Base-by-base conservation (phyloP, 495 filamentous ascomycete genomes). In the Aspergillus haitiensis region DNA sequence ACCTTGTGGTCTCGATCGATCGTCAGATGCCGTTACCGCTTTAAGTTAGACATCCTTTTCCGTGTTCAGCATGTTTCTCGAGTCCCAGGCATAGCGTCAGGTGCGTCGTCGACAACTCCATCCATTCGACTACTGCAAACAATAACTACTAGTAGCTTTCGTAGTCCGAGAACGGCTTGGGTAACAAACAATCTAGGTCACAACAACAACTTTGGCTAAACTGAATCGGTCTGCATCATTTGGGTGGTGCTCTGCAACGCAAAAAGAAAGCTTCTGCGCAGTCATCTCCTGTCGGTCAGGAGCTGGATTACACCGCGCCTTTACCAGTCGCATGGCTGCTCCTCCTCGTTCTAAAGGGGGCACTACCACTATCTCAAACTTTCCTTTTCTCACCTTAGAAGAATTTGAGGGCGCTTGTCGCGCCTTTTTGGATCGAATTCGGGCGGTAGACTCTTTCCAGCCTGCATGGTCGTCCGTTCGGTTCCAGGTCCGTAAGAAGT, bases 321-420 rank as follows among this genome's bases (percentile, higher is more conserved):
- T 65, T 63, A 54, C 67, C 55, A 58, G 62, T 71, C 65, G 55
- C 61, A 59, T 68, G 64, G 62, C 60, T n/a, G 32, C 52, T 48
- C 13, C 39, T 42, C 12, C 21, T 27, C 21, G 1, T 27, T 11
- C 31, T 35, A 13, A 39, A 55, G 33, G 44, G 39, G 5, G 34
- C 34, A 37, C n/a, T 6, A n/a, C 37, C 11, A 33, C 47, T 45
- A 52, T 72, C 55, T 72, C 67, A 46, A 42, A 53, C 44, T 78
- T 76, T 50, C 86, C 86, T n/a, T 83, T 82, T 52, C 76, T 89
- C 12, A 80, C 75, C 18, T 62, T 67, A 16, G 77, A 78, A 33
- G 85, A 89, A 64, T 90, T 90, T 59, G 70, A 81, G 36, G 69
- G 78, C 65, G 83, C 78, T 52, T 88, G 86, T 71, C 78, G 83